Evolutionary conservation across 192 early-diverging fungal genomes (phyloP), one percentile per base, ranked within the genome.

Genomic region (Rhizoclosmatium sp.): DNA sequence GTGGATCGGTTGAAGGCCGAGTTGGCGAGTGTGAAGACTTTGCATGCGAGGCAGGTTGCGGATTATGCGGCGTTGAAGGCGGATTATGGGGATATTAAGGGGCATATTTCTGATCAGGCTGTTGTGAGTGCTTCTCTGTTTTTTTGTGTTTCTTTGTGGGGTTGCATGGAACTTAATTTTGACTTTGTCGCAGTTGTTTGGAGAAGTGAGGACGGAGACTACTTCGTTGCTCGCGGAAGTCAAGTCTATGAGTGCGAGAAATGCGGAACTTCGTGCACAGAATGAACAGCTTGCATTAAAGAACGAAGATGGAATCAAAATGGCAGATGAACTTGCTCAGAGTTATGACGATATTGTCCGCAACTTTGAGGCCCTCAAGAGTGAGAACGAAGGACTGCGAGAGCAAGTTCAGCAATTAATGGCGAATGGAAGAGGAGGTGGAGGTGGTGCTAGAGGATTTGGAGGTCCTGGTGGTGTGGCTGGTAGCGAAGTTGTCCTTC

Each of bases 201-300:
- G 80, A 1, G 78, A 71, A 40, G 56, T 82, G 40, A 65, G 77
- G 21, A 69, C 40, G 1, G 81, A 85, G 39, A 68, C 76, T 5
- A 79, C 68, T 42, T 47, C 60, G 41, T 58, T 87, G 3, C 77
- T 82, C 41, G 75, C 76, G 12, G 84, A 85, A 49, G 81, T 85
- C 31, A 80, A 83, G 69, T 70, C 64, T 39, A 54, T 80, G 49
- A 75, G 67, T 60, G 61, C 71, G 12, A 81, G 74, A 48, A 85
- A 78, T 48, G 41, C 81, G 39, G 64, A 51, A 0, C 71, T 86
- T 39, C 39, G 69, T 12, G 58, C 56, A 12, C 59, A 78, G 39
- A 74, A 75, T 51, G 81, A 82, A 2, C 10, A 14, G 1, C 48
- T 76, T 4, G 19, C 31, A 1, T 40, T 5, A 12, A 76, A 76